These are phyloP conservation scores for Fomitopsis pulvina DNA, from an alignment of 768 basidiomycete genomes.

Conservation along the genomic window DNA sequence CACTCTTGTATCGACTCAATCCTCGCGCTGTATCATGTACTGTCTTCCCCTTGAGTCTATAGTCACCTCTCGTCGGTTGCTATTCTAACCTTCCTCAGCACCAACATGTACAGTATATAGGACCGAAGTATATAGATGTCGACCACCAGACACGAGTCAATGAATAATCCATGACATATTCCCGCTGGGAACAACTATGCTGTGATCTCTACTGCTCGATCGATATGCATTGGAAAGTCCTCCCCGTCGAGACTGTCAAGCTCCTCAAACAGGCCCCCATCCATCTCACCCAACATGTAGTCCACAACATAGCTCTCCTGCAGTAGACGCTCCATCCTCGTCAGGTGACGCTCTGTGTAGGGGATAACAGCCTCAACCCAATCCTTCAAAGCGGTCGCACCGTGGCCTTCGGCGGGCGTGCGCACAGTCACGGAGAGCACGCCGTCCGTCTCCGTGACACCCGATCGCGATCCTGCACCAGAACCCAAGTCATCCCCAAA, in stretches of 20 bases:
- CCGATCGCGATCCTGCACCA: conserved; percentile 24
- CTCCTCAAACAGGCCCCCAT: conserved; percentile 59
- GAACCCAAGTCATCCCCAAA: conserved; percentile 33
- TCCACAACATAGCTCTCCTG: conserved; percentile 97
- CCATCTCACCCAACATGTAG: conserved; percentile 84
- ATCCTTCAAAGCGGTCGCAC: conserved; percentile 46
- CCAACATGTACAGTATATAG: too few relatives aligned
- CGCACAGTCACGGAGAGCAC: neutral
- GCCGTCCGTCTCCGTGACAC: conserved; percentile 16
- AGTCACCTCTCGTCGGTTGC: too few relatives aligned
- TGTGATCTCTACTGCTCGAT: conserved; percentile 8
- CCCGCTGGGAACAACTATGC: conserved; percentile 4
- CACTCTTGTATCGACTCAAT: too few relatives aligned
- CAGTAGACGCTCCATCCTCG: conserved; percentile 76
- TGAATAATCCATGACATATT: too few relatives aligned
- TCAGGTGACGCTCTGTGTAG: conserved; percentile 90
- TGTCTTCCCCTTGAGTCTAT: too few relatives aligned
- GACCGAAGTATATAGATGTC: too few relatives aligned
- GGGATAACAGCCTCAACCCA: conserved; percentile 83
- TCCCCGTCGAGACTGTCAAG: conserved; percentile 30
- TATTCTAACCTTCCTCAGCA: too few relatives aligned
- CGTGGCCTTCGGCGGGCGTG: conserved; percentile 14
- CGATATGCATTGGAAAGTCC: conserved; percentile 8
- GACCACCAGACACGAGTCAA: too few relatives aligned
- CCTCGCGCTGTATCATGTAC: too few relatives aligned